Percentiles rank a stretch among this genome's conserved stretches.
Evolutionary conservation across 2,329 filamentous ascomycete species (phyloP).

Genomic region (Leptoxyphium fumago): DNA sequence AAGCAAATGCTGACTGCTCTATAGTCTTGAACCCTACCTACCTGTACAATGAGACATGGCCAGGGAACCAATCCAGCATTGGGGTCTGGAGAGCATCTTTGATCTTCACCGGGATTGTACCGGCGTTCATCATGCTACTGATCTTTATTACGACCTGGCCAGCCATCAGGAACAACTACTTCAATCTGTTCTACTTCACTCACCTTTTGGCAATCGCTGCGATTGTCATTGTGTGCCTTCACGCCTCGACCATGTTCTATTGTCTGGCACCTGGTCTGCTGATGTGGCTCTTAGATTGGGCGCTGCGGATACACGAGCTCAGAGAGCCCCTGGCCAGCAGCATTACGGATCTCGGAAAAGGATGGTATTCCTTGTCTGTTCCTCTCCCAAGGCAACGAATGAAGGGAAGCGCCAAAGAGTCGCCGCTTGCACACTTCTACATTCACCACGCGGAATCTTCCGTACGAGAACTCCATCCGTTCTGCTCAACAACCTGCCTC

Average conservation of each 20-base stretch:
- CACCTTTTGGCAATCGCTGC: slow-evolving; percentile 6
- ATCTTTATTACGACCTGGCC: slow-evolving; percentile 7
- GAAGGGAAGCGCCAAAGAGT: too few relatives aligned
- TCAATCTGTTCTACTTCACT: slow-evolving; percentile 9
- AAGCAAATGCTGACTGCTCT: not conserved
- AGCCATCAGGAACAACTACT: slow-evolving; percentile 5
- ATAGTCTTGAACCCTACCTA: slow-evolving; percentile 1
- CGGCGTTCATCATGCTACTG: slow-evolving; percentile 6
- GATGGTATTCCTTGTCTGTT: too few relatives aligned
- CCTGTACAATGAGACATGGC: slow-evolving; percentile 7
- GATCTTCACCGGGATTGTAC: slow-evolving; percentile 6
- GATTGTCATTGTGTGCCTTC: slow-evolving; percentile 7
- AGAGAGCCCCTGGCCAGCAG: too few relatives aligned
- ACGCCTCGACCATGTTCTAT: slow-evolving; percentile 9
- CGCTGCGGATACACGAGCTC: too few relatives aligned
- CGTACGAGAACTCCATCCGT: too few relatives aligned
- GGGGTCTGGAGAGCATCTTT: slow-evolving; percentile 7
- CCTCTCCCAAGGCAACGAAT: too few relatives aligned
- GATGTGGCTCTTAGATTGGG: too few relatives aligned
- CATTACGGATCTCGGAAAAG: too few relatives aligned
- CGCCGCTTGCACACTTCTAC: too few relatives aligned
- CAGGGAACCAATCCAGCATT: slow-evolving; percentile 4
- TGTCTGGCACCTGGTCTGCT: slow-evolving; percentile 2
- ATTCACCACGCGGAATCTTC: too few relatives aligned
- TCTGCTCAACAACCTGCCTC: too few relatives aligned